Evolutionary conservation across 352 stramenopile species (phyloP).

Genomic region (Globisporangium nagaii): DNA sequence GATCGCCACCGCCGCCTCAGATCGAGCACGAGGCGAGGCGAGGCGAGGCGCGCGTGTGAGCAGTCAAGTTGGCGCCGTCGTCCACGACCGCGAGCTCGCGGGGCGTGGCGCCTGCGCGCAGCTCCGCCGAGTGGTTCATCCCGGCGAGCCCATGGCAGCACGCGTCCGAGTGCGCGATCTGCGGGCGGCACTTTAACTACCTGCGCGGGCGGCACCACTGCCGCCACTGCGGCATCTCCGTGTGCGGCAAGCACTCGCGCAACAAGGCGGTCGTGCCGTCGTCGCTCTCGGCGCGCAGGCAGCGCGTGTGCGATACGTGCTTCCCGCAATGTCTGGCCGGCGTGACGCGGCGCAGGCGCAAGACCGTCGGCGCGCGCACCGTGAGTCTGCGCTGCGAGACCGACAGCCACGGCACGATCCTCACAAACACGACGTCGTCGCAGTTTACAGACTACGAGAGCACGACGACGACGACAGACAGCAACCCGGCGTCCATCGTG

Average conservation of each 20-base stretch:
- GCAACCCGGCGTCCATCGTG: background rate
- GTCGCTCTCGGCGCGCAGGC: slow-evolving; percentile 52
- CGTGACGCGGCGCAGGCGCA: slow-evolving; percentile 10
- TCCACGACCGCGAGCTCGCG: slow-evolving; percentile 1
- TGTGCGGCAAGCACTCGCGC: slow-evolving; percentile 69
- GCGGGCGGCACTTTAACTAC: slow-evolving; percentile 47
- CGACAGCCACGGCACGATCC: slow-evolving; percentile 4
- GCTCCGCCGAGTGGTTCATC: slow-evolving; percentile 42
- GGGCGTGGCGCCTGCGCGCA: slow-evolving; percentile 5
- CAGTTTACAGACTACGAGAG: slow-evolving; percentile 2
- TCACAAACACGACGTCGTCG: slow-evolving; percentile 1
- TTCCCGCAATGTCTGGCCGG: slow-evolving; percentile 41
- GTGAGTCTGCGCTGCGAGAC: slow-evolving; percentile 7
- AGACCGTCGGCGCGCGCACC: slow-evolving; percentile 10
- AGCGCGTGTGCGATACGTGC: slow-evolving; percentile 75
- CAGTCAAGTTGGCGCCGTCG: background rate
- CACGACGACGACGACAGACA: background rate
- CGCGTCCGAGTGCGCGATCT: slow-evolving; percentile 52
- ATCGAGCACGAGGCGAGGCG: background rate
- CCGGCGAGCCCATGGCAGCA: slow-evolving; percentile 56
- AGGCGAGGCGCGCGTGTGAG: background rate
- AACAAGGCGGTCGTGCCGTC: slow-evolving; percentile 61
- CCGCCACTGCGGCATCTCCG: slow-evolving; percentile 64
- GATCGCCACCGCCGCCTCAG: background rate
- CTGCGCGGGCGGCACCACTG: slow-evolving; percentile 75